phyloP scores from a whole-genome alignment of 2,329 filamentous ascomycete genomes.

The Penicillium sp. region DNA sequence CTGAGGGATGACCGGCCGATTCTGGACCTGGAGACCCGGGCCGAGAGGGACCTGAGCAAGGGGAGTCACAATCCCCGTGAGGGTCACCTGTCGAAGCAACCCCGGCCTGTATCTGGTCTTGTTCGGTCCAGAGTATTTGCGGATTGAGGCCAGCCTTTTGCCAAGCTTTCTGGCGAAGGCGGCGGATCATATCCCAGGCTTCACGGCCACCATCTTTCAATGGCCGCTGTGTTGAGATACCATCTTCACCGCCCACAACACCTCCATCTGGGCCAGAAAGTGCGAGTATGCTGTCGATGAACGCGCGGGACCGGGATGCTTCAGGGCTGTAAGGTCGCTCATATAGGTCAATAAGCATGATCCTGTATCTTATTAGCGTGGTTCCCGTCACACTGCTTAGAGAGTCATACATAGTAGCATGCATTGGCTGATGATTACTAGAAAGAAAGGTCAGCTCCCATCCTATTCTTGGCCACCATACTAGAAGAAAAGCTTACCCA shows the following conservation, averaged over 20 bases:
- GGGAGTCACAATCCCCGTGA: slow-evolving; percentile 6
- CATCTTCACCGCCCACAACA: slow-evolving; percentile 47
- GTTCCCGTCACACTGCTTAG: background rate
- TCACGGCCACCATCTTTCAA: slow-evolving; percentile 49
- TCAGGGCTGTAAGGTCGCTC: slow-evolving; percentile 47
- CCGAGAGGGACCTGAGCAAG: slow-evolving; percentile 11
- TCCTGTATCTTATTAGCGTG: slow-evolving; percentile 29
- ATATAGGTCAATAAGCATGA: slow-evolving; percentile 50
- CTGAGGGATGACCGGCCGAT: background rate
- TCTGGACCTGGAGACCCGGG: slow-evolving; percentile 5
- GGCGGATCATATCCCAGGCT: slow-evolving; percentile 50
- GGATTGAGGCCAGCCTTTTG: slow-evolving; percentile 49
- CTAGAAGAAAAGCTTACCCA: slow-evolving; percentile 28
- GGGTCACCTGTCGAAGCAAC: slow-evolving; percentile 22
- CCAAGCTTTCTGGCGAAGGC: slow-evolving; percentile 49
- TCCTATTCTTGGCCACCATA: background rate
- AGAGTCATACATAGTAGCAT: slow-evolving; percentile 40
- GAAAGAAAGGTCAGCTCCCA: slow-evolving; percentile 13
- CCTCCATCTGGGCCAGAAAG: slow-evolving; percentile 46
- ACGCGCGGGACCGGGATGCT: slow-evolving; percentile 45
- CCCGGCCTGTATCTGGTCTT: slow-evolving; percentile 44
- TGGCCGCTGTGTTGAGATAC: slow-evolving; percentile 43
- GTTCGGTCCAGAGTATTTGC: slow-evolving; percentile 47
- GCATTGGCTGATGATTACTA: slow-evolving; percentile 45
- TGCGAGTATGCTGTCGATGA: slow-evolving; percentile 48